Evolutionary conservation across 1,284 basidiomycete genomes (phyloP), one percentile per base, ranked within the genome.

Genomic region (Xerocomus minutiporus): DNA sequence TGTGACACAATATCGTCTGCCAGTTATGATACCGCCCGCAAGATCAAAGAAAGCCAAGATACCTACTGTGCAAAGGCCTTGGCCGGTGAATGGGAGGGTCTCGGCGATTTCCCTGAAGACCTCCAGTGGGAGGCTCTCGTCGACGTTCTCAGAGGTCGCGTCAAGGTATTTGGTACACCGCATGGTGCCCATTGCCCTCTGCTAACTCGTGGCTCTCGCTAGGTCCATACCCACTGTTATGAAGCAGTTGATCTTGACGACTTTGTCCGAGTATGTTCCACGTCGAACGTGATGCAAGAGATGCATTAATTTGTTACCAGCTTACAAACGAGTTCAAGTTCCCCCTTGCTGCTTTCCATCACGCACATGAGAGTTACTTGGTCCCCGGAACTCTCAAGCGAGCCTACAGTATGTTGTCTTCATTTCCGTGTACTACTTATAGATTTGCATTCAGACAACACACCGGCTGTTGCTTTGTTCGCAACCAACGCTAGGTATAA

Each of bases 71-170:
- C 61, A 28, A 80, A 79, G 55, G 85, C 78, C 1, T 63, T 80
- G 41, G 65, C 73, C 6, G 81, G 82, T 4, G 61, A 83, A 54
- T 92, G 88, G 84, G 73, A 76, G 1, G 66, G 70, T 7, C 73
- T 84, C 23, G 80, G 78, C 1, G 69, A 77, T 20, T 93, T 90
- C 69, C 93, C 93, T 0, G 83, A 91, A 48, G 81, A 83, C 39
- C 73, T 93, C 41, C 79, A 91, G 63, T 91, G 87, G 81, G 93
- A 96, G 64, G 85, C 84, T 11, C 74, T 96, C 8, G 88, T 94
- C 5, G 93, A 95, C 59, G 89, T 94, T 6, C 76, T 97, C 25
- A 76, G 94, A 44, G 90, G 85, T 8, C 76, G 78, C 23, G 88
- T 90, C 56, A 89, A 88, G 75, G 85, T 82, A 29, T 23, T 13